Evolutionary conservation across 1,139 yeast genomes (phyloP), one percentile per base, ranked within the genome.

Genomic region (Geotrichum reessii): DNA sequence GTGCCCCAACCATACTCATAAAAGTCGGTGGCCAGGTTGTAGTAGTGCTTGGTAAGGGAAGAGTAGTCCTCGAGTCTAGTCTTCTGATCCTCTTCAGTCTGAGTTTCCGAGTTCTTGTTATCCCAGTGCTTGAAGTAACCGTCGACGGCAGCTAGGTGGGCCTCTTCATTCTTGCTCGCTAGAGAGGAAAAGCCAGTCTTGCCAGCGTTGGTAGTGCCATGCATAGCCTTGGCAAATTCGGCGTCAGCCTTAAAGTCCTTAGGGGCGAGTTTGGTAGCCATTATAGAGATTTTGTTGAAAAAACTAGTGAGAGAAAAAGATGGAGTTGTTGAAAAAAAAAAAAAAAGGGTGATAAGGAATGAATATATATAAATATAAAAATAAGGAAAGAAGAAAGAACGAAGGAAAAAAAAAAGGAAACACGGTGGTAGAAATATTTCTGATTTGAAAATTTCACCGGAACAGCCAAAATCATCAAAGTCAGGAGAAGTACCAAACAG

Each of bases 1-100:
- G 97, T 82, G 63, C 99, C 99, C 99, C 99, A 93, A 53, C 99
- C 99, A 75, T 93, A 93, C 78, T 93, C 99, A 79, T 93, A 93
- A 67, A 82, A 89, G 75, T 93, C 99, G 47, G 99, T 92, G 58
- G 90, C 98, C 72, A 93, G 84, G 78, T 93, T 93, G 79, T 93
- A 93, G 81, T 91, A 93, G 71, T 95, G 96, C 74, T 89, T 93
- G 60, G 99, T 93, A 68, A 91, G 82, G 68, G 87, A 85, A 61
- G 96, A 87, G 78, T 93, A 93, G 74, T 89, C 96, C 52, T 80
- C 81, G 63, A 89, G 78, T 75, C 98, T 84, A 67, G 83, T 82
- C 64, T 82, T 79, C 71, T 69, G 67, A 62, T 87, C 95, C 58
- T 79, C 79, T 70, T 87, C 88, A 40, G 89, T 79, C 70, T 88